phyloP scores from a whole-genome alignment of 805 yeast genomes.

The Wickerhamiella alocasiicola region DNA sequence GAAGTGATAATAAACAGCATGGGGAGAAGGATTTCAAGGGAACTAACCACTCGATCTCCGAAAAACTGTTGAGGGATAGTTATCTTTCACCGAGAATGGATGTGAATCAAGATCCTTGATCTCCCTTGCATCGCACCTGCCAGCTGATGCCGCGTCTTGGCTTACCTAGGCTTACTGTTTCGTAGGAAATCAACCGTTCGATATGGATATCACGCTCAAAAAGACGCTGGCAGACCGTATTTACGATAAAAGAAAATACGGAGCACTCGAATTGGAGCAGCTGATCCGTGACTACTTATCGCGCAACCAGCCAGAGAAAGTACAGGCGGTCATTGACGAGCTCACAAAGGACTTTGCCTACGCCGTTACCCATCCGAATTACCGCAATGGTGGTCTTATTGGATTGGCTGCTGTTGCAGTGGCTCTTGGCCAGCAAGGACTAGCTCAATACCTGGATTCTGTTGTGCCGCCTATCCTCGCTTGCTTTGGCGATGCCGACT shows the following conservation, averaged over 20 bases:
- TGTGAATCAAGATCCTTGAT: no score
- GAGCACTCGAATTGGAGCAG: constrained; percentile 56
- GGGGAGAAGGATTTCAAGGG: no score
- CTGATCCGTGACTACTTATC: constrained; percentile 58
- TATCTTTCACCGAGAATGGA: no score
- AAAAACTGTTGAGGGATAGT: no score
- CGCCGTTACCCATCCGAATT: constrained; percentile 72
- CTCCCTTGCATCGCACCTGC: no score
- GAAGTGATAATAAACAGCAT: no score
- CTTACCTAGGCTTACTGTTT: no score
- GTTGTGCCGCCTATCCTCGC: constrained; percentile 89
- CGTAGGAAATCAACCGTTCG: no score
- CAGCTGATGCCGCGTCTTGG: no score
- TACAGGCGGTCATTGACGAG: constrained; percentile 54
- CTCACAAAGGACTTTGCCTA: constrained; percentile 66
- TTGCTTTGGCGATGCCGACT: constrained; percentile 93
- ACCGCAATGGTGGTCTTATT: constrained; percentile 89
- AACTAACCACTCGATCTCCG: no score
- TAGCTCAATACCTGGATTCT: constrained; percentile 69
- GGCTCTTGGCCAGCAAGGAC: constrained; percentile 73
- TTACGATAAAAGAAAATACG: constrained; percentile 65
- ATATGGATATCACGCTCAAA: constrained; percentile 45
- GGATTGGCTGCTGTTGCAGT: constrained; percentile 94
- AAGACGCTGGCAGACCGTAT: constrained; percentile 62
- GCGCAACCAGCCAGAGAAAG: constrained; percentile 46